Evolutionary conservation across 306 rosid genomes (phyloP).

Genomic region (Carpinus fangiana): DNA sequence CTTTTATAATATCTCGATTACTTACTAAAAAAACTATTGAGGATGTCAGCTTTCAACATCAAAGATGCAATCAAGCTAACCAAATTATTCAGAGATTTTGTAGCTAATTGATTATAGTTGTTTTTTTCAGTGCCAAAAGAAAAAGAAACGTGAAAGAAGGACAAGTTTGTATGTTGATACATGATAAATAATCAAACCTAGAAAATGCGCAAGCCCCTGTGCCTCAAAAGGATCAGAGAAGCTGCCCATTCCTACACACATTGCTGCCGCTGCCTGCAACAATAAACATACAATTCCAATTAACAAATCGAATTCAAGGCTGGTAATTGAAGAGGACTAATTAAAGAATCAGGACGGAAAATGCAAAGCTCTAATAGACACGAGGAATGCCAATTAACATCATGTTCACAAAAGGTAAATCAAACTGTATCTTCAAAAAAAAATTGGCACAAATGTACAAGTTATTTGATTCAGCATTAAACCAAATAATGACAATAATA

Average conservation of each 20-base stretch:
- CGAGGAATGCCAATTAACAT: background rate
- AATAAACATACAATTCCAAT: constrained; percentile 6
- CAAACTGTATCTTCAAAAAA: background rate
- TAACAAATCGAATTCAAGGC: constrained; percentile 21
- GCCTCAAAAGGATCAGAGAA: constrained; percentile 91
- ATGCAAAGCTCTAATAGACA: background rate
- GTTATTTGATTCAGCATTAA: background rate
- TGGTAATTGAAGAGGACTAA: background rate
- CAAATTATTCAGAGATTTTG: background rate
- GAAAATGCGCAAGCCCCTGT: constrained; percentile 92
- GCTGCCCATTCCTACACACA: constrained; percentile 96
- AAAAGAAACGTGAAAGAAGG: background rate
- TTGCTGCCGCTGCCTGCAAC: constrained; percentile 93
- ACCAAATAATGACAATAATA: background rate
- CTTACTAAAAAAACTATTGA: background rate
- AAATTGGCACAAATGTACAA: background rate
- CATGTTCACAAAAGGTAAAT: background rate
- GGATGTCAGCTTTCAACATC: background rate
- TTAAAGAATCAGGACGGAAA: background rate
- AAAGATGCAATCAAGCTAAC: background rate
- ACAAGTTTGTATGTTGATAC: background rate
- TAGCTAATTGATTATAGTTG: background rate
- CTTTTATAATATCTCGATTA: too few relatives aligned
- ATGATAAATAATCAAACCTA: constrained; percentile 53
- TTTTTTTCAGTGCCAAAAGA: background rate